Base-by-base conservation (phyloP, 768 basidiomycete genomes). In the Lactifluus pinguis region DNA sequence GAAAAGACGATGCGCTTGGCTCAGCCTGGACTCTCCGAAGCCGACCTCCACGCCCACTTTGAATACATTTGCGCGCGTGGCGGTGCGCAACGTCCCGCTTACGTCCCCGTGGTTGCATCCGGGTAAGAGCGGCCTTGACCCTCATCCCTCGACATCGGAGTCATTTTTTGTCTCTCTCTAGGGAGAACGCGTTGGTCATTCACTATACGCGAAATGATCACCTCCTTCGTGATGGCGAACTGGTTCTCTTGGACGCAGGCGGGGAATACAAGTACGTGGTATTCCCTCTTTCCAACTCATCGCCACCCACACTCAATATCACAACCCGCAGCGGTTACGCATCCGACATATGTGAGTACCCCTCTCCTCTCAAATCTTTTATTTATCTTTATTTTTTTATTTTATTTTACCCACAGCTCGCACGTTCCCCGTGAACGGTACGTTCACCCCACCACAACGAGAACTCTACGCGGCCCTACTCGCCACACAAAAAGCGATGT, bases 21-120 rank as follows among this genome's bases (percentile, higher is more conserved):
- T 1, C 70, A 73, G 44, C 77, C 80, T 21, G 82, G 80, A 9
- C 69, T 80, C 58, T 80, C 81, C 1, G 89, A 90, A 68, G 74
- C 79, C 36, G 76, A 77, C 17, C 72, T 89, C 8, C 85, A 80
- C 0, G 89, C 95, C 5, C 89, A 93, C 69, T 98, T 98, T 69
- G 89, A 95, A 72, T 97, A 97, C 68, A 66, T 87, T 1, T 95
- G 93, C 68, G 80, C 83, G 4, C 76, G 91, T 47, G 76, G 76
- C 15, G 97, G 97, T 21, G 80, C 91, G 13, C 86, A 92, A 68
- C 81, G 95, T 44, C 82, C 85, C 51, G 95, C 97, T n/a, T 99
- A 99, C 70, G 95, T 99, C 1, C 97, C 97, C 13, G 97, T 99
- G 6, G 91, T 98, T 38, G 95, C 92, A 6, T 94, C 92, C 1